Evolutionary conservation across 129 eudicot genomes (phyloP).

Genomic region (Flaveria linearis): DNA sequence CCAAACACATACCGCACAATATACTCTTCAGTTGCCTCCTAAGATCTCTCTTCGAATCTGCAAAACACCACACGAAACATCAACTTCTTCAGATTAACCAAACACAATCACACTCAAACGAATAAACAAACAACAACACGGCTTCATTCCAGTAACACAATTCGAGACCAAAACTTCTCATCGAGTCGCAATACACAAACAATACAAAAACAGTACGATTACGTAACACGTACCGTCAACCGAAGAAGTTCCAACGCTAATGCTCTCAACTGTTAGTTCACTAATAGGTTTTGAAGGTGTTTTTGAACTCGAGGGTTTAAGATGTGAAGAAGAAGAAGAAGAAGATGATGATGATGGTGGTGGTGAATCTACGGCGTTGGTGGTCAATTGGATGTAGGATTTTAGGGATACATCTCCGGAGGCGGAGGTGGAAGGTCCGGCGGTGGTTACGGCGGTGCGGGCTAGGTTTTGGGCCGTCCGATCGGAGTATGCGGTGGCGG

Average conservation of each 20-base stretch:
- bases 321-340: slow-evolving; percentile 19
- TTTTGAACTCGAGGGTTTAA: slow-evolving; percentile 14
- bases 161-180: not conserved
- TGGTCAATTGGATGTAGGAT: slow-evolving; percentile 19
- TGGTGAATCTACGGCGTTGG: slow-evolving; percentile 15
- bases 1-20: slow-evolving; percentile 47
- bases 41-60: slow-evolving; percentile 42
- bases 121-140: not conserved
- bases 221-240: slow-evolving; percentile 22
- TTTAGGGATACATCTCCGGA: slow-evolving; percentile 29
- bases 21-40: slow-evolving; percentile 29
- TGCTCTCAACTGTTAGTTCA: slow-evolving; percentile 34
- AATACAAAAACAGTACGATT: not conserved
- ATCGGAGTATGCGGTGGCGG: slow-evolving; percentile 40
- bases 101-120: not conserved
- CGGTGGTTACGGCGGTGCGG: slow-evolving; percentile 35
- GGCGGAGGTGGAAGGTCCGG: slow-evolving; percentile 25
- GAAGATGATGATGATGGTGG: not conserved
- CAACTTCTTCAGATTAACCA: not conserved
- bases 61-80: slow-evolving; percentile 20
- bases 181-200: not conserved
- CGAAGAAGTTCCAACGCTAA: slow-evolving; percentile 26
- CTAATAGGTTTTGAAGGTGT: slow-evolving; percentile 28
- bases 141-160: not conserved
- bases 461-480: slow-evolving; percentile 42